These are phyloP conservation scores for Yamadazyma triangularis DNA, from an alignment of 1,139 yeast species.

Conservation along the genomic window DNA sequence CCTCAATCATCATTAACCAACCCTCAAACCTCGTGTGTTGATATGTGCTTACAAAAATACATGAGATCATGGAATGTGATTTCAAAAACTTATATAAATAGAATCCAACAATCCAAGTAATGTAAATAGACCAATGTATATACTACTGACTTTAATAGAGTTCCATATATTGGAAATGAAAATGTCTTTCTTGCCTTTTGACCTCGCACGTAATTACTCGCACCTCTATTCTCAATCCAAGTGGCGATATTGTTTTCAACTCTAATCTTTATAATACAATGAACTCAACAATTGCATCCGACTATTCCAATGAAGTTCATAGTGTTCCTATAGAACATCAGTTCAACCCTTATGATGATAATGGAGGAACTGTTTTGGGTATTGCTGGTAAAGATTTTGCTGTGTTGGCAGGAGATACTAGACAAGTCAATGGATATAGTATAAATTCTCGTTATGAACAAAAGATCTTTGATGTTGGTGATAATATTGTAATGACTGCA, in stretches of 20 bases:
- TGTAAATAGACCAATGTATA: too few species aligned
- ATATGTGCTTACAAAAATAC: conserved; percentile 78
- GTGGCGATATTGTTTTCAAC: too few species aligned
- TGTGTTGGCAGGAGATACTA: conserved; percentile 95
- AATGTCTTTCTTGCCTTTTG: too few species aligned
- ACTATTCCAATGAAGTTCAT: conserved; percentile 50
- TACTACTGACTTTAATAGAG: too few species aligned
- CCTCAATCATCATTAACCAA: conserved; percentile 42
- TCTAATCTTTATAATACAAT: too few species aligned
- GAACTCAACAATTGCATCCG: conserved; percentile 53
- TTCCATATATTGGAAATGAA: too few species aligned
- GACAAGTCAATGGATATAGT: conserved; percentile 91
- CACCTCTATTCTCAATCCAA: too few species aligned
- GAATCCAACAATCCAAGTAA: conserved; percentile 47
- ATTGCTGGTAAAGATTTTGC: conserved; percentile 98
- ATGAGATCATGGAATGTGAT: conserved; percentile 89
- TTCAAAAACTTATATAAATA: conserved; percentile 67
- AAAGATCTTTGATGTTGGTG: conserved; percentile 86
- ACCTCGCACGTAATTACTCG: too few species aligned
- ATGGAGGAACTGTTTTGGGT: conserved; percentile 96
- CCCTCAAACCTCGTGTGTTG: conserved; percentile 50
- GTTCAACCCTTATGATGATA: conserved; percentile 93
- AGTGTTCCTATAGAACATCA: conserved; percentile 80
- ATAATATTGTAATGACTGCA: conserved; percentile 81
- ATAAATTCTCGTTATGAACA: conserved; percentile 93